Conservation (phyloP, 371 early-diverging fungal genomes). For the Rhizopus sp. region DNA sequence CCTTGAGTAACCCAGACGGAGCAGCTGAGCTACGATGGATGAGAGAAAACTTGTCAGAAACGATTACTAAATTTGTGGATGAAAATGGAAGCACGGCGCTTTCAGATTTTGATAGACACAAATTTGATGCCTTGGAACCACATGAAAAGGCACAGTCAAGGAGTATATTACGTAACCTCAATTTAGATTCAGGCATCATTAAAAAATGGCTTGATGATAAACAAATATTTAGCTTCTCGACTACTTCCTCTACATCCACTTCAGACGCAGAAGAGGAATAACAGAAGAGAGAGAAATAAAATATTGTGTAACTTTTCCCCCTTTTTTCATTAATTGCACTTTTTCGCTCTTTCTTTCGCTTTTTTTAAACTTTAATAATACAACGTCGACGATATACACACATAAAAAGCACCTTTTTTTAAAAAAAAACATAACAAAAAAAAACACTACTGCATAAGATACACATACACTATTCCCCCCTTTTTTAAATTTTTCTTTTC, state of each 20-base stretch:
- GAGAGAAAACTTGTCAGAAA: conserved; percentile 29
- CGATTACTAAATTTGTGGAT: conserved; percentile 37
- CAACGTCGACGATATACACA: no score
- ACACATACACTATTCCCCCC: neutral
- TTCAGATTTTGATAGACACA: conserved; percentile 35
- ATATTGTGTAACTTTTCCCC: neutral
- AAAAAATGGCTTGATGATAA: conserved; percentile 13
- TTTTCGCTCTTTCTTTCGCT: neutral
- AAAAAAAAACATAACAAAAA: no score
- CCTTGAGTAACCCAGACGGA: conserved; percentile 23
- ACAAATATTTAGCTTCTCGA: conserved; percentile 13
- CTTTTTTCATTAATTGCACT: neutral
- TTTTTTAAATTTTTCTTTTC: neutral
- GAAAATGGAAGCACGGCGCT: conserved; percentile 34
- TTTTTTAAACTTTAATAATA: conserved; percentile 2
- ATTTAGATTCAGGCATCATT: neutral
- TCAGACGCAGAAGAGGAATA: conserved; percentile 10
- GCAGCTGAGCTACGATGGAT: conserved; percentile 20
- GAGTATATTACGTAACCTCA: conserved; percentile 1
- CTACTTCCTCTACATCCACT: neutral
- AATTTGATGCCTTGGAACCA: conserved; percentile 21
- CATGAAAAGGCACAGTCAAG: conserved; percentile 10
- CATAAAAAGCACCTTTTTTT: conserved; percentile 1
- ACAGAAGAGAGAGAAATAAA: conserved; percentile 4
- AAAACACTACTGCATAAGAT: neutral